Percentiles rank a stretch among this genome's conserved stretches.
Evolutionary conservation across 177 flowering plant species (phyloP).

Genomic region (Vitis hybrid): DNA sequence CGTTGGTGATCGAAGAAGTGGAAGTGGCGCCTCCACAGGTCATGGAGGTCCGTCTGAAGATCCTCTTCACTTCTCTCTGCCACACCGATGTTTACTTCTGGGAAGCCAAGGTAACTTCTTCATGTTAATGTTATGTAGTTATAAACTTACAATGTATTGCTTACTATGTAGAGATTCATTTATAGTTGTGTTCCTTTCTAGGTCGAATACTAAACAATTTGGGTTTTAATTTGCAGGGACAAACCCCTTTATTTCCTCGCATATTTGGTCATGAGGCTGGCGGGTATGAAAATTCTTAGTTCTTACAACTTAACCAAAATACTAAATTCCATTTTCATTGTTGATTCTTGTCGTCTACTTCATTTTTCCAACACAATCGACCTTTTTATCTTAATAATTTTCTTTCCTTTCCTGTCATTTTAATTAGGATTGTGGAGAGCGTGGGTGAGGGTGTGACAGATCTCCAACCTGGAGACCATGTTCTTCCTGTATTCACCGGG

Average conservation of each 20-base stretch:
- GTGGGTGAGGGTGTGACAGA: slow-evolving; percentile 63
- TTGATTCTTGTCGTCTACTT: no score
- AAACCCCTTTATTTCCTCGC: slow-evolving; percentile 58
- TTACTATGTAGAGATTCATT: no score
- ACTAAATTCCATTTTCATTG: neutral
- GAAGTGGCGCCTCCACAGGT: slow-evolving; percentile 59
- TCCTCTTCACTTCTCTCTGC: slow-evolving; percentile 54
- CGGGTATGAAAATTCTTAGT: slow-evolving; percentile 40
- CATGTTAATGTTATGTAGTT: neutral
- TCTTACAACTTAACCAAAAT: neutral
- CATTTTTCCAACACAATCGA: no score
- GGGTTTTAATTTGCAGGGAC: slow-evolving; percentile 35
- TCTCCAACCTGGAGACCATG: slow-evolving; percentile 56
- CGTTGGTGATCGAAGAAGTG: slow-evolving; percentile 45
- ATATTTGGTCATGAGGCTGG: slow-evolving; percentile 71
- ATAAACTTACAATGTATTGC: no score
- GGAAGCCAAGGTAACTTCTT: slow-evolving; percentile 50
- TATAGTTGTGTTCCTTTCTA: no score
- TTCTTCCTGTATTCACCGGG: slow-evolving; percentile 59
- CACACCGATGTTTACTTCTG: slow-evolving; percentile 61
- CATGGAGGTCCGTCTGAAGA: slow-evolving; percentile 50
- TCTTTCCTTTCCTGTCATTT: neutral
- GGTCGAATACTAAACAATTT: no score
- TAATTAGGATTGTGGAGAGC: slow-evolving; percentile 55
- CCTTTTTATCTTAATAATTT: neutral